Conservation (phyloP, 345 rosid genomes). For the Noccaea bulbosa region DNA sequence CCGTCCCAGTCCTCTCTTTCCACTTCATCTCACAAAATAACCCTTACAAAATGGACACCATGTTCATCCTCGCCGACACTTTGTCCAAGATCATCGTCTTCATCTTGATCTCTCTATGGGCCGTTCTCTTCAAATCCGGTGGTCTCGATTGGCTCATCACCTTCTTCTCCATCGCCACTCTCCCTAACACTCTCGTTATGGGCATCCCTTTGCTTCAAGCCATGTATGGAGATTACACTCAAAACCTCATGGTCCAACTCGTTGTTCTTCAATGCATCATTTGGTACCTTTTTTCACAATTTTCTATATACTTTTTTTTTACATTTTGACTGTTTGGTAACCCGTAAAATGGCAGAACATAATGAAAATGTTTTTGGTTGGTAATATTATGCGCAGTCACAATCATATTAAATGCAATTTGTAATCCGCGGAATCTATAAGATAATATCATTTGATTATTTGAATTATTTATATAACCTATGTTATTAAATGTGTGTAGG, state of each 20-base stretch:
- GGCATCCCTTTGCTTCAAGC: slow-evolving; percentile 62
- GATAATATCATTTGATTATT: too few species aligned
- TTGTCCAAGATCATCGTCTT: slow-evolving; percentile 54
- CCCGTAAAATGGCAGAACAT: background rate
- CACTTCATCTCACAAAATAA: slow-evolving; percentile 66
- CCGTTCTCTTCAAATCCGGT: slow-evolving; percentile 42
- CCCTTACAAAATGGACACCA: slow-evolving; percentile 55
- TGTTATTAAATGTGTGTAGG: slow-evolving; percentile 25
- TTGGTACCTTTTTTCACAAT: slow-evolving; percentile 61
- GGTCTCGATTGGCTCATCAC: slow-evolving; percentile 61
- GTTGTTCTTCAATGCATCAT: slow-evolving; percentile 58
- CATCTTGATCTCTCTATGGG: slow-evolving; percentile 48
- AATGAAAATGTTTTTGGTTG: background rate
- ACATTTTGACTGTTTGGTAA: background rate
- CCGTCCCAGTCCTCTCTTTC: slow-evolving; percentile 94
- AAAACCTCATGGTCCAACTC: slow-evolving; percentile 55
- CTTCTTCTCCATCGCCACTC: slow-evolving; percentile 53
- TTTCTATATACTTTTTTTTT: slow-evolving; percentile 36
- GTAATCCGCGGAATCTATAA: background rate
- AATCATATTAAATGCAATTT: background rate
- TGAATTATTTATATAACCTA: slow-evolving; percentile 21
- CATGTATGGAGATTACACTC: slow-evolving; percentile 60
- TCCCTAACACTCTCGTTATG: slow-evolving; percentile 64
- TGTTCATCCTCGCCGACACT: slow-evolving; percentile 57
- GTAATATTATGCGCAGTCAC: background rate